Evolutionary conservation across 345 rosid species (phyloP), one percentile per base, ranked within the genome.

Genomic region (Citropsis articulata): DNA sequence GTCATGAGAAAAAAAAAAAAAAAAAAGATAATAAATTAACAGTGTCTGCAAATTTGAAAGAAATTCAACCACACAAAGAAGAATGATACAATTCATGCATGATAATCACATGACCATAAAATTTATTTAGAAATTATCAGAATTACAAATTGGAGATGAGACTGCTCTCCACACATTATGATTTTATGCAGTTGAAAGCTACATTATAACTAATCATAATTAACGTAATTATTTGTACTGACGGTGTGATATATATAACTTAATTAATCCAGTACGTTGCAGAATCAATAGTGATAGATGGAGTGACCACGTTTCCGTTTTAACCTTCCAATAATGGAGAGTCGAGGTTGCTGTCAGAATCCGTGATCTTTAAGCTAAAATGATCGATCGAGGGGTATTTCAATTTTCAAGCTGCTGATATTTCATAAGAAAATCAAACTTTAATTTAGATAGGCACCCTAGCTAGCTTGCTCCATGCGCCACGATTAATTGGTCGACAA

Each of bases 301-400:
- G 18, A 13, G 18, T 13, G 50, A 45, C 3, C 50, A 1, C 50
- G 50, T 12, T 45, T 45, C 50, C 13, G 18, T 73, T 69, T 79
- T 64, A 33, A 61, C 69, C 60, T 63, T 31, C 25, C 78, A 70
- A 70, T 81, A 81, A 81, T 81, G 30, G 72, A 81, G 78, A 77
- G 56, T 2, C 14, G 28, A n/a, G 4, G 79, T 78, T 75, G 76
- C 83, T 76, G 33, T 76, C 80, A 73, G 76, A 25, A 56, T 68
- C 72, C 87, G 87, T 84, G 81, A 81, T 75, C 80, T 64, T 77
- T 48, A 82, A 85, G 85, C 67, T 60, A 81, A 77, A 57, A 48
- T 19, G 68, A 72, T 64, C 68, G 68, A 64, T 59, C 62, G 24
- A 18, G 5, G 35, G 76, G 25, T 19, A 10, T 30, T 56, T 65